A percentile compares a stretch with the other conserved stretches of the same genome.
Conservation (phyloP, 2,329 filamentous ascomycete species). For the Drechslera avenae region DNA sequence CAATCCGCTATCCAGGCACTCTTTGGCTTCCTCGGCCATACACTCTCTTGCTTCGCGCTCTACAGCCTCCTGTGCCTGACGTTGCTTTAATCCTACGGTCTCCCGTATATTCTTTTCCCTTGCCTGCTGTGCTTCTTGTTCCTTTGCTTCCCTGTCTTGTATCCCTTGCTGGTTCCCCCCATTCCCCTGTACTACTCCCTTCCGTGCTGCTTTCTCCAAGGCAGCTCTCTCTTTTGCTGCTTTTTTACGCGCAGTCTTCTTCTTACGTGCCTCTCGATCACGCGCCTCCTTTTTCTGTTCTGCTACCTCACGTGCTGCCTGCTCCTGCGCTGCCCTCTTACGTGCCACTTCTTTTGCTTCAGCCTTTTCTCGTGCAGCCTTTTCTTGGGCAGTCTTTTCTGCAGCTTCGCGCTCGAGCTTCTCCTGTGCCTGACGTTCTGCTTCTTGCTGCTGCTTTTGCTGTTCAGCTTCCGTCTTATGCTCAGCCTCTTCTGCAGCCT, state of each 20-base stretch:
- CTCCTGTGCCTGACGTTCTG: not conserved
- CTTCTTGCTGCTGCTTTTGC: not conserved
- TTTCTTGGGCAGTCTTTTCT: not conserved
- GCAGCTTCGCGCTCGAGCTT: not conserved
- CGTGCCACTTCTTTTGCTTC: not conserved
- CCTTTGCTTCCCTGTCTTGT: not conserved
- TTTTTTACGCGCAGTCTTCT: constrained; percentile 2
- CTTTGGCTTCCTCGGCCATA: not conserved
- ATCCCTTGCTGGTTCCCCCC: not conserved
- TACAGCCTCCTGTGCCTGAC: not conserved
- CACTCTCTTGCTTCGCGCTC: not conserved
- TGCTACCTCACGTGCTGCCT: not conserved
- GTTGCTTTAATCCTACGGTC: not conserved
- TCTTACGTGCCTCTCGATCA: not conserved
- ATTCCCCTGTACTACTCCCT: not conserved
- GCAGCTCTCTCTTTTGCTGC: not conserved
- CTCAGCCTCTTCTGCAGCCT: not conserved
- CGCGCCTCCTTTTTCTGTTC: not conserved
- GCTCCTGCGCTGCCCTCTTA: not conserved
- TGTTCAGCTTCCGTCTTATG: not conserved
- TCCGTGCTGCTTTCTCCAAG: not conserved
- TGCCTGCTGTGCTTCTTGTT: not conserved
- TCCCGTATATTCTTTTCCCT: not conserved
- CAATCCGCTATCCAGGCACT: not conserved
- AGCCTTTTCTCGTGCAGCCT: not conserved